A percentile compares a stretch with the other conserved stretches of the same genome.
These are phyloP conservation scores for Protomyces gravidus DNA, from an alignment of 1,139 yeast species.

Conservation along the genomic window DNA sequence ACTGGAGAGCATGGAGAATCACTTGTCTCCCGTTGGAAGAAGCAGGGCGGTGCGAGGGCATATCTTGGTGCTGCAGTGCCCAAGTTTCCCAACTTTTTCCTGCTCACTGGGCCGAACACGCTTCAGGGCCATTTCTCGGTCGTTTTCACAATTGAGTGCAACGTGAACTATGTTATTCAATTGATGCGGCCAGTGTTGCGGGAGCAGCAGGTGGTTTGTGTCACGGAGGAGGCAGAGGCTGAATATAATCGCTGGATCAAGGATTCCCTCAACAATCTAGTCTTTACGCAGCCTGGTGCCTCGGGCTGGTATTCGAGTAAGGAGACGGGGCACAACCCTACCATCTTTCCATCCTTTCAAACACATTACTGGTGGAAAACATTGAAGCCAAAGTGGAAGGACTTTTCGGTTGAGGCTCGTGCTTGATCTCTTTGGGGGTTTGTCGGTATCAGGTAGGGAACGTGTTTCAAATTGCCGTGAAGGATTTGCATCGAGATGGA, in stretches of 20 bases:
- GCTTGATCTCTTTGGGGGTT: not conserved
- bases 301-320: constrained; percentile 3
- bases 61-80: constrained; percentile 22
- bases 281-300: not conserved
- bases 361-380: constrained; percentile 2
- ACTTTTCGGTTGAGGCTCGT: constrained; percentile 1
- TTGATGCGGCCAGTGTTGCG: not conserved
- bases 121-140: constrained; percentile 23
- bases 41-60: constrained; percentile 22
- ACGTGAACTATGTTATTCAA: constrained; percentile 13
- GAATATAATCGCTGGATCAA: not conserved
- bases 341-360: constrained; percentile 4
- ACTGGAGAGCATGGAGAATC: constrained; percentile 9
- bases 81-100: constrained; percentile 20
- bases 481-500: too few species aligned
- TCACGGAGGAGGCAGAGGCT: constrained; percentile 6
- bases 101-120: constrained; percentile 24
- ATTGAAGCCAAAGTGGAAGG: constrained; percentile 1
- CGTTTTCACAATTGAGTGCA: constrained; percentile 14
- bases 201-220: not conserved
- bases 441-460: too few species aligned
- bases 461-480: too few species aligned
- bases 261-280: not conserved
- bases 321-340: constrained; percentile 2
- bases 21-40: constrained; percentile 20